Evolutionary conservation across 805 yeast genomes (phyloP).

Genomic region (Saccharomycopsis oosterbeekiorum): DNA sequence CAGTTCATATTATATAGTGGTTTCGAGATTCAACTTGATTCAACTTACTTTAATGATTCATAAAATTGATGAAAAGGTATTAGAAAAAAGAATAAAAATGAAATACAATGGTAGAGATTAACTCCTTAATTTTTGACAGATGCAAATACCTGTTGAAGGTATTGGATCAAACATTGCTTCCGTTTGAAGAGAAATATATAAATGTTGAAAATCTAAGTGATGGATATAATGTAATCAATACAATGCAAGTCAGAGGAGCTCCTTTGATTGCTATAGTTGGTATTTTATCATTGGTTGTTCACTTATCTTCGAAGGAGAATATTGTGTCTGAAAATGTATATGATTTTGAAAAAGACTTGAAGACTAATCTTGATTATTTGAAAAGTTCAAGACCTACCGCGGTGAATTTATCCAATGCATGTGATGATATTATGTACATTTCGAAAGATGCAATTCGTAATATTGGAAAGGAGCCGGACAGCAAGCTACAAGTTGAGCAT

Average conservation of each 20-base stretch:
- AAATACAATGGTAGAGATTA: not conserved
- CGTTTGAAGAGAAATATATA: slow-evolving; percentile 67
- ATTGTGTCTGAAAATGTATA: slow-evolving; percentile 28
- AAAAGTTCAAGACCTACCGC: slow-evolving; percentile 89
- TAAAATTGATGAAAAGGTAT: not conserved
- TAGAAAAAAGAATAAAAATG: not conserved
- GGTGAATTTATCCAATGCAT: slow-evolving; percentile 76
- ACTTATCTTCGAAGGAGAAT: slow-evolving; percentile 30
- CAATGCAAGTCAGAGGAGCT: slow-evolving; percentile 95
- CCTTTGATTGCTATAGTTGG: slow-evolving; percentile 98
- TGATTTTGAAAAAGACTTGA: slow-evolving; percentile 30
- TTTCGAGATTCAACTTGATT: too few relatives aligned
- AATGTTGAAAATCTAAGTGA: slow-evolving; percentile 53
- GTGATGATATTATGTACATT: slow-evolving; percentile 27
- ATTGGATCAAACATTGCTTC: slow-evolving; percentile 74
- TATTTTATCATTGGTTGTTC: slow-evolving; percentile 72
- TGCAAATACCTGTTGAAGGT: slow-evolving; percentile 40
- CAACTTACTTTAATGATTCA: not conserved
- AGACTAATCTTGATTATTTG: slow-evolving; percentile 49
- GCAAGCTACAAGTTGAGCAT: too few relatives aligned
- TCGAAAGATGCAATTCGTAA: slow-evolving; percentile 24
- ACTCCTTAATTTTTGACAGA: slow-evolving; percentile 34
- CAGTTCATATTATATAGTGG: too few relatives aligned
- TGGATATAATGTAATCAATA: slow-evolving; percentile 74
- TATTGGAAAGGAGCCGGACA: slow-evolving; percentile 1